Percentiles rank a stretch among this genome's conserved stretches.
phyloP scores from a whole-genome alignment of 257 asterid species.

The Nicotiana tabacum region DNA sequence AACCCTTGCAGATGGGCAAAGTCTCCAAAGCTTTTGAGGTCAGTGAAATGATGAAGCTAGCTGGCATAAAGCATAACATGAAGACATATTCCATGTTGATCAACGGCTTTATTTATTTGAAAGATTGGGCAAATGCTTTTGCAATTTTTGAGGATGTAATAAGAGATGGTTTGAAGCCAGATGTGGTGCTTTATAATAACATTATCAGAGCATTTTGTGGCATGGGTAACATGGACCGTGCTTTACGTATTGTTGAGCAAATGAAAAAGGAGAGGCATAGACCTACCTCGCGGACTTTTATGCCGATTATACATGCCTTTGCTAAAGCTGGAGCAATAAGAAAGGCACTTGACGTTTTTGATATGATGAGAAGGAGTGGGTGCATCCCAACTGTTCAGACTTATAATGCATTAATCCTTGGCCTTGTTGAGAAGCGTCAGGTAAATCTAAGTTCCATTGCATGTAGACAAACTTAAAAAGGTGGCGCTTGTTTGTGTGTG shows the following conservation, averaged over 20 bases:
- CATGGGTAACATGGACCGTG: slow-evolving; percentile 92
- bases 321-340: slow-evolving; percentile 76
- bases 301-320: slow-evolving; percentile 87
- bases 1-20: slow-evolving; percentile 55
- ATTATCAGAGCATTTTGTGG: slow-evolving; percentile 87
- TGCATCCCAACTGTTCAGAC: slow-evolving; percentile 91
- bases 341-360: slow-evolving; percentile 61
- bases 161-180: slow-evolving; percentile 78
- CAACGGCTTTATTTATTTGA: slow-evolving; percentile 74
- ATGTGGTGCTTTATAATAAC: slow-evolving; percentile 81
- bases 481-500: not conserved
- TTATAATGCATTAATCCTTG: slow-evolving; percentile 78
- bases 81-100: slow-evolving; percentile 97
- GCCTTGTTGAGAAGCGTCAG: slow-evolving; percentile 86
- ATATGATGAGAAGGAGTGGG: slow-evolving; percentile 88
- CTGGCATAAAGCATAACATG: slow-evolving; percentile 78
- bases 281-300: slow-evolving; percentile 77
- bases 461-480: not conserved
- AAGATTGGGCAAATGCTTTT: slow-evolving; percentile 97
- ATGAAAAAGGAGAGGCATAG: slow-evolving; percentile 75
- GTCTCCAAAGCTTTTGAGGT: slow-evolving; percentile 82
- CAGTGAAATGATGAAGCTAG: slow-evolving; percentile 67
- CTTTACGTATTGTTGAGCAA: slow-evolving; percentile 74
- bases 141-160: slow-evolving; percentile 88
- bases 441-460: slow-evolving; percentile 26